Base-by-base conservation (phyloP, 164 flowering plant genomes). In the Cinnamomum micranthum region DNA sequence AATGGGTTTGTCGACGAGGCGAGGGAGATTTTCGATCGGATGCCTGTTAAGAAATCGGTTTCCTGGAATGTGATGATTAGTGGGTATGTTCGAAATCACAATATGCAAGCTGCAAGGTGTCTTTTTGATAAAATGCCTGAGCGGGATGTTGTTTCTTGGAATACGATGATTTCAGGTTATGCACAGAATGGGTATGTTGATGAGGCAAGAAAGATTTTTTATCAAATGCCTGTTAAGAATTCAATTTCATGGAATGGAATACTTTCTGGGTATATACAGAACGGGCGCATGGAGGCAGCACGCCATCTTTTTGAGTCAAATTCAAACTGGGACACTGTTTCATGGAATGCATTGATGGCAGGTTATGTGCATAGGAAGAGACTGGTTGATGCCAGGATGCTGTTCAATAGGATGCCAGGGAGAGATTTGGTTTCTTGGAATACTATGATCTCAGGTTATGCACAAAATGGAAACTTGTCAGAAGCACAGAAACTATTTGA, bases 301-400 rank as follows among this genome's bases (percentile, higher is more conserved):
- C 60, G 83, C 10, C 68, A 69, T 69, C 81, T 92, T 81, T 93
- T 92, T 71, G 91, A 86, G 50, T 84, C 89, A 13, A 86, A 85
- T 50, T 65, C 59, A 6, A 83, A 81, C 35, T 93, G 98, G 98
- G 87, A 84, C 20, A 73, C 77, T 68, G 90, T 92, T 78, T 88
- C 98, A 9, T 93, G 98, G 98, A 93, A 93, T 76, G 89, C 95
- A 66, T 79, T 93, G 84, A 87, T 90, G 92, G 87, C 90, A 55
- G 97, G 94, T 51, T 90, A 83, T 80, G 85, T 94, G 73, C 89
- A 78, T 85, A 87, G 74, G 84, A 90, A 84, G 82, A 86, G 84
- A 79, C 68, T 94, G 70, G 86, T 27, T 55, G 92, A 92, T 33
- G 98, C 97, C 0, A 81, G 88, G 73, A 3, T 17, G 68, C 59